These are phyloP conservation scores for Lachnellula subtilissima DNA, from an alignment of 2,329 filamentous ascomycete genomes.

Conservation along the genomic window DNA sequence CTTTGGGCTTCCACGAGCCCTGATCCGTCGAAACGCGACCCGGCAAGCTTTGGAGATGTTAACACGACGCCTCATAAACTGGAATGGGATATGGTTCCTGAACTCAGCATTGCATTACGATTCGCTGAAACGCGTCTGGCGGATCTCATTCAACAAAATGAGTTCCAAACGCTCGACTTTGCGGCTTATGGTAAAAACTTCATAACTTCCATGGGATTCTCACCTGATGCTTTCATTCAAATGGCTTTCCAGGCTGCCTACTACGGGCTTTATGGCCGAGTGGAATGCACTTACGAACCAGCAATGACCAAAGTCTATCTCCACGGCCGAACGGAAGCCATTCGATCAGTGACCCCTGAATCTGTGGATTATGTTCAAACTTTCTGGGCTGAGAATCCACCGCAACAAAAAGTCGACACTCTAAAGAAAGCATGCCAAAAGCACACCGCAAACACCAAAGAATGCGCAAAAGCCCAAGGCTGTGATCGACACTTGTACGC, in stretches of 20 bases:
- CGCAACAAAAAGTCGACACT: constrained; percentile 78
- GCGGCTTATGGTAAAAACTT: constrained; percentile 90
- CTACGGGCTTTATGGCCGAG: constrained; percentile 88
- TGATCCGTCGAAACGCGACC: constrained; percentile 87
- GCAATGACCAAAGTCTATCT: constrained; percentile 96
- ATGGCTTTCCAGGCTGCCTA: constrained; percentile 99
- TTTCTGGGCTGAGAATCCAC: constrained; percentile 89
- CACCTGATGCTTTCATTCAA: constrained; percentile 93
- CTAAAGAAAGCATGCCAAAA: constrained; percentile 78
- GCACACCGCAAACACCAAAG: constrained; percentile 73
- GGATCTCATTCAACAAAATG: constrained; percentile 93
- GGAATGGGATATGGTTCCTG: constrained; percentile 95
- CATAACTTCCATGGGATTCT: constrained; percentile 95
- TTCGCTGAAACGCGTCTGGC: constrained; percentile 94
- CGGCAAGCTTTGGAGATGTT: constrained; percentile 86
- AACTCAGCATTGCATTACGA: constrained; percentile 82
- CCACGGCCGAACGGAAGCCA: constrained; percentile 91
- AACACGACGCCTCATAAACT: constrained; percentile 92
- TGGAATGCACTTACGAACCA: constrained; percentile 95
- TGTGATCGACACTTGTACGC: constrained; percentile 93
- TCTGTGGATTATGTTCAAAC: constrained; percentile 84
- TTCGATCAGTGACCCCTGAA: constrained; percentile 78
- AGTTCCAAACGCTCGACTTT: constrained; percentile 91
- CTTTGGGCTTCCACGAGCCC: constrained; percentile 89
- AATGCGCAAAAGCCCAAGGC: constrained; percentile 84